phyloP scores from a whole-genome alignment of 208 protist species.

The Crithidia fasciculata region DNA sequence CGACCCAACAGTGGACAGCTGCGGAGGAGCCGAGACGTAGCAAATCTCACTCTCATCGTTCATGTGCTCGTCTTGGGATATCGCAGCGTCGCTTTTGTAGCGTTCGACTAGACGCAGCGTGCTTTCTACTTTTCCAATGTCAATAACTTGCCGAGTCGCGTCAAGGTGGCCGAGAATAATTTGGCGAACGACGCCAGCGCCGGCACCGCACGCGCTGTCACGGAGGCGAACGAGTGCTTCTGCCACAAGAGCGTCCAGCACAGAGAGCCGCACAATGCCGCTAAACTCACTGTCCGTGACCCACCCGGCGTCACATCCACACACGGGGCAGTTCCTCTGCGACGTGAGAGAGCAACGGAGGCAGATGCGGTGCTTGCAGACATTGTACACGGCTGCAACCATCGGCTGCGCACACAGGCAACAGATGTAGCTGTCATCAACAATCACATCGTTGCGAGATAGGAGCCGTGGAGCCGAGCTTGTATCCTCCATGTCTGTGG shows the following conservation, averaged over 20 bases:
- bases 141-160: not conserved
- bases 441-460: slow-evolving; percentile 2
- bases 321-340: slow-evolving; percentile 1
- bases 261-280: not conserved
- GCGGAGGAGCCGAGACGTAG: not conserved
- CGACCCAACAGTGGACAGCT: not conserved
- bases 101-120: slow-evolving; percentile 2
- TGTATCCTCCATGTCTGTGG: not conserved
- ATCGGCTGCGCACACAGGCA: slow-evolving; percentile 12
- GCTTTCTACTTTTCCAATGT: not conserved
- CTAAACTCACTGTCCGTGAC: slow-evolving; percentile 19
- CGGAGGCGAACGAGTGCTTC: slow-evolving; percentile 1
- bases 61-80: not conserved
- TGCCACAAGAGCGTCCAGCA: slow-evolving; percentile 8
- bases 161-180: slow-evolving; percentile 11
- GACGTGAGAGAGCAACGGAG: slow-evolving; percentile 16
- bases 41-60: not conserved
- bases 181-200: not conserved
- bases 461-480: not conserved
- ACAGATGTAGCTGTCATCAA: slow-evolving; percentile 12
- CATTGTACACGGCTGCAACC: slow-evolving; percentile 16
- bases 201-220: not conserved
- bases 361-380: slow-evolving; percentile 12
- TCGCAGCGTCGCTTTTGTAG: not conserved
- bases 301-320: slow-evolving; percentile 4